phyloP scores from a whole-genome alignment of 2,329 filamentous ascomycete genomes.

The Mycosphaerelloides madeirae region DNA sequence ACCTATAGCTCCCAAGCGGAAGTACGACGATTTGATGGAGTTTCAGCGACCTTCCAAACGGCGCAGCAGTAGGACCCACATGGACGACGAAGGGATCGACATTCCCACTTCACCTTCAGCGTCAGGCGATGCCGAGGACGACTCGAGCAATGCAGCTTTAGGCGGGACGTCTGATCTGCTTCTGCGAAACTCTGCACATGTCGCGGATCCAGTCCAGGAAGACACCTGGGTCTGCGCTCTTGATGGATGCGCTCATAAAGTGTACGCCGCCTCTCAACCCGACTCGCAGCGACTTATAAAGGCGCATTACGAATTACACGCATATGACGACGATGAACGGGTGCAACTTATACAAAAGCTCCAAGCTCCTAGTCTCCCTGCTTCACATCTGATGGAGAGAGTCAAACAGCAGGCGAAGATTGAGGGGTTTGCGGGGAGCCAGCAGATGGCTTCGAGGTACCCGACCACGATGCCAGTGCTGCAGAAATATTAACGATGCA shows the following conservation, averaged over 20 bases:
- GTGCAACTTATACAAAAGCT: slow-evolving; percentile 54
- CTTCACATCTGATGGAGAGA: slow-evolving; percentile 42
- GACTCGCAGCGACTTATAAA: slow-evolving; percentile 54
- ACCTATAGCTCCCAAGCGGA: slow-evolving; percentile 17
- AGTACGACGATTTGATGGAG: slow-evolving; percentile 7
- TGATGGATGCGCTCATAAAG: slow-evolving; percentile 59
- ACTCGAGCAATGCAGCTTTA: slow-evolving; percentile 21
- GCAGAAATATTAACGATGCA: slow-evolving; percentile 2
- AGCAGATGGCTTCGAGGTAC: slow-evolving; percentile 8
- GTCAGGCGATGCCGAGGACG: slow-evolving; percentile 3
- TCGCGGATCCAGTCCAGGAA: slow-evolving; percentile 27
- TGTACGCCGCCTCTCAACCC: slow-evolving; percentile 57
- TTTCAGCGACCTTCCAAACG: slow-evolving; percentile 17
- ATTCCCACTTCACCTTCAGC: slow-evolving; percentile 28
- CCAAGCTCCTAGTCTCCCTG: slow-evolving; percentile 44
- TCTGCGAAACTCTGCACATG: slow-evolving; percentile 26
- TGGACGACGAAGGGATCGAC: slow-evolving; percentile 32
- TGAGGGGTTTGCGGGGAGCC: slow-evolving; percentile 19
- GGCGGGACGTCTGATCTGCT: slow-evolving; percentile 10
- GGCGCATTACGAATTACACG: slow-evolving; percentile 59
- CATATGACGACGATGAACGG: slow-evolving; percentile 50
- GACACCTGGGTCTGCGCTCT: slow-evolving; percentile 64
- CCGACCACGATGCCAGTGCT: background rate
- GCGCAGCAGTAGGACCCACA: slow-evolving; percentile 17
- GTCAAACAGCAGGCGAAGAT: slow-evolving; percentile 34